Percentiles rank a stretch among this genome's conserved stretches.
Evolutionary conservation across 1,284 basidiomycete species (phyloP).

Genomic region (Takashimella koratensis): DNA sequence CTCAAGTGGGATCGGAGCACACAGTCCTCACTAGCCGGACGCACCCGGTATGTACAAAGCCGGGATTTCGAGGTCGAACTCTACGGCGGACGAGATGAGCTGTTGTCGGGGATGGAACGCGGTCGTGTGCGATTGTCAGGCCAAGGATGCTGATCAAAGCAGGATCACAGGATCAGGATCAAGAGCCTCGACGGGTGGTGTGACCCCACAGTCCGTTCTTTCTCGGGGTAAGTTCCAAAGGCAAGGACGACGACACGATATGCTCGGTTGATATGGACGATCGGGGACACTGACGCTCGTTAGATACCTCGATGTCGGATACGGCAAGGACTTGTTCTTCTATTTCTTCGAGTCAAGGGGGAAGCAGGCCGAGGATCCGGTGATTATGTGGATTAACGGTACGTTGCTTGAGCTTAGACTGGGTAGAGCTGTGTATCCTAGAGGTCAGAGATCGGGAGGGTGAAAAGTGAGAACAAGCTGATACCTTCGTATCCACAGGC

Average conservation of each 20-base stretch:
- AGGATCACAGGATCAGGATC: conserved; percentile 45
- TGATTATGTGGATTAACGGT: conserved; percentile 51
- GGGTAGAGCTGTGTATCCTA: neutral
- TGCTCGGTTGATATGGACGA: too few species aligned
- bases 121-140: too few species aligned
- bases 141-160: too few species aligned
- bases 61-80: neutral
- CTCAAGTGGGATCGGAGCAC: conserved; percentile 21
- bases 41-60: conserved; percentile 38
- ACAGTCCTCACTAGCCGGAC: conserved; percentile 23
- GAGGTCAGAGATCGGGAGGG: too few species aligned
- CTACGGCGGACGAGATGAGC: neutral
- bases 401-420: too few species aligned
- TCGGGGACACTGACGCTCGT: conserved; percentile 1
- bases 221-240: conserved; percentile 35
- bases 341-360: conserved; percentile 77
- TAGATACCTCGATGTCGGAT: conserved; percentile 63
- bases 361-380: conserved; percentile 58
- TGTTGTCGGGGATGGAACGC: too few species aligned
- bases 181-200: conserved; percentile 49
- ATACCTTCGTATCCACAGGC: conserved; percentile 23
- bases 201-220: conserved; percentile 45
- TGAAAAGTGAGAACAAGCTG: neutral
- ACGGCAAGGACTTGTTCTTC: conserved; percentile 71
- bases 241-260: neutral